Base-by-base conservation (phyloP, 768 basidiomycete species). In the Phallus indusiatus region DNA sequence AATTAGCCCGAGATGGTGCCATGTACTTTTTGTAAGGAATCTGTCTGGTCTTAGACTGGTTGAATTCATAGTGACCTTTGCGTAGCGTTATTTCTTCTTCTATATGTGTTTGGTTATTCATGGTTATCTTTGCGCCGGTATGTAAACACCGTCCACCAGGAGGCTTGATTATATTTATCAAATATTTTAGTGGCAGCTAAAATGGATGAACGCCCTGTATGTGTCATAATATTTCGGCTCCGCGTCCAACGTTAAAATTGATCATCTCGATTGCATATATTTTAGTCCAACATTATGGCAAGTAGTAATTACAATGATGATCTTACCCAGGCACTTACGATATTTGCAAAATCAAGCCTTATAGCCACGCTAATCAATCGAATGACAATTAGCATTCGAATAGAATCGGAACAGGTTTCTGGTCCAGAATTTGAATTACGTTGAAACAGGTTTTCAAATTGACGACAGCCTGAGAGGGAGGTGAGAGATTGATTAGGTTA, bases 111-210 rank as follows among this genome's bases (percentile, higher is more conserved):
- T 56, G 55, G 55, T 34, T 56, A 21, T 56, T 56, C 22, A 56
- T 56, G 55, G 55, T 56, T 21, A 9, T 56, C 8, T 56, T 56
- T 20, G 55, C 36, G 20, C 34, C 55, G 34, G 55, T 47, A 56
- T 1, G 55, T 28, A 28, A 28, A 28, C 7, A 28, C 7, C 28
- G 28, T 28, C 4, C 28, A 28, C 28, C 28, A 28, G 28, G 28
- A 28, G 28, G 7, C 4, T 28, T 28, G 7, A 28, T 28, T 28
- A 28, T 56, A 9, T 12, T 52, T 52, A n/a, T 34, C 54, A 28
- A 28, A 28, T 28, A 28, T 55, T 22, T n/a, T 18, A 51, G 50
- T 51, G 50, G 50, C 50, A 51, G 12, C 21, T 51, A 17, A 51
- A 51, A 51, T 51, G 50, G 50, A 20, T 51, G 50, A 51, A 51